Base-by-base conservation (phyloP, 2,329 filamentous ascomycete genomes). In the Orbilia oligospora region DNA sequence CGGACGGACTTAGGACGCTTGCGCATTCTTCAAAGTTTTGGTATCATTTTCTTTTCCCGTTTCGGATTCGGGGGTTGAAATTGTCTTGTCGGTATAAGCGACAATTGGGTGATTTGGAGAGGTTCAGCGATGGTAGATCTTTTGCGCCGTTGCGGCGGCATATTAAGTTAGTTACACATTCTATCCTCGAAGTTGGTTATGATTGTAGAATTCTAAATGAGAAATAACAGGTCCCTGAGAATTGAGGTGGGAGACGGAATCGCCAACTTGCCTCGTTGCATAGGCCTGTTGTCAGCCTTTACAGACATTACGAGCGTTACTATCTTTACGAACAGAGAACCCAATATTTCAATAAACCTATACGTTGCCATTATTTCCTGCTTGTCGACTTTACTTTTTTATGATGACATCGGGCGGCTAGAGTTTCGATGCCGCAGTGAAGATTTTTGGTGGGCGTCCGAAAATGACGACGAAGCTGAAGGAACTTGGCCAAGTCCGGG, bases 31-130 rank as follows among this genome's bases (percentile, higher is more conserved):
- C 53, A 1, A 38, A 27, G 10, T 22, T 36, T 38, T 58, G 53
- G 53, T 58, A 58, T 6, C 30, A 58, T 16, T 38, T 58, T 10
- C 14, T 36, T 20, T 58, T 58, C 18, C 53, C n/a, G n/a, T 1
- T 38, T 5, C 5, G 53, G 8, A 36, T 58, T 22, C 53, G 53
- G 1, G 53, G 53, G 9, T 38, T 58, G 20, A 30, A 18, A 12
- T 2, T 58, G 8, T 9, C 14, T 5, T 0, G 14, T n/a, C 24
- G 27, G 8, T 3, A 14, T 33, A 8, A 18, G 18, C 51, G 24
- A 16, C 51, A 33, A 18, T 55, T 30, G 24, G 16, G 4, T 8
- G 2, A 30, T 55, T 18, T 55, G 9, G 20, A 30, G 8, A n/a
- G 51, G 3, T 55, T 55, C 8, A 5, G 51, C 3, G 51, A 55